Evolutionary conservation across 352 stramenopile genomes (phyloP).

Genomic region (Lagenidium sp.): DNA sequence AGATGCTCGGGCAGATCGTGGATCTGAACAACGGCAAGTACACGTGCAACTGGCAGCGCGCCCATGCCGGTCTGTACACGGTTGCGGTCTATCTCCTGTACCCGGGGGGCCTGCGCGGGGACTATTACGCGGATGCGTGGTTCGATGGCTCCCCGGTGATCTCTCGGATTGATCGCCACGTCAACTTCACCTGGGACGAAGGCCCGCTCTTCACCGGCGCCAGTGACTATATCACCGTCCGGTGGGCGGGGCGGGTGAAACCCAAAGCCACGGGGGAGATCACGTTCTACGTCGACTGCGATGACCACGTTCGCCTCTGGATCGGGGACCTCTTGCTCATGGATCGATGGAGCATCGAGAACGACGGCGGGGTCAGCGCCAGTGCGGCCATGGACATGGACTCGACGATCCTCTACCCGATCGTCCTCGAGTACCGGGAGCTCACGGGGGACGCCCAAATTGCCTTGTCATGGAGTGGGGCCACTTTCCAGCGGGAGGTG

Average conservation of each 20-base stretch:
- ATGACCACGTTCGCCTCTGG: slow-evolving; percentile 57
- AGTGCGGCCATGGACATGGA: slow-evolving; percentile 22
- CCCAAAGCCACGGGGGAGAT: slow-evolving; percentile 23
- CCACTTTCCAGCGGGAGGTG: slow-evolving; percentile 23
- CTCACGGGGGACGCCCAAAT: slow-evolving; percentile 26
- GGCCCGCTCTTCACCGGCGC: slow-evolving; percentile 35
- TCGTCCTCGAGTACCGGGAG: slow-evolving; percentile 60
- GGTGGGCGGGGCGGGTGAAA: slow-evolving; percentile 64
- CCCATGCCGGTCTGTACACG: slow-evolving; percentile 30
- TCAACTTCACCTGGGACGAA: slow-evolving; percentile 69
- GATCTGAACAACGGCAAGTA: slow-evolving; percentile 26
- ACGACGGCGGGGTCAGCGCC: slow-evolving; percentile 16
- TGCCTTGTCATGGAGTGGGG: slow-evolving; percentile 35
- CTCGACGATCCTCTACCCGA: slow-evolving; percentile 23
- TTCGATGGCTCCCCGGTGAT: slow-evolving; percentile 15
- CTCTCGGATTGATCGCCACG: slow-evolving; percentile 42
- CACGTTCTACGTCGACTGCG: slow-evolving; percentile 32
- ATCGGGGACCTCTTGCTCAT: slow-evolving; percentile 50
- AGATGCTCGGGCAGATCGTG: slow-evolving; percentile 10
- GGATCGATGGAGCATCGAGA: slow-evolving; percentile 37
- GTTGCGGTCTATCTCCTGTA: slow-evolving; percentile 52
- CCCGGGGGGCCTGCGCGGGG: slow-evolving; percentile 39
- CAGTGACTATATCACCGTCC: slow-evolving; percentile 45
- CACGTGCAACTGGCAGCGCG: slow-evolving; percentile 39
- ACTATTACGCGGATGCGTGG: slow-evolving; percentile 66